A percentile compares a stretch with the other conserved stretches of the same genome.
These are phyloP conservation scores for Beauveria varroae DNA, from an alignment of 2,329 filamentous ascomycete species.

Conservation along the genomic window DNA sequence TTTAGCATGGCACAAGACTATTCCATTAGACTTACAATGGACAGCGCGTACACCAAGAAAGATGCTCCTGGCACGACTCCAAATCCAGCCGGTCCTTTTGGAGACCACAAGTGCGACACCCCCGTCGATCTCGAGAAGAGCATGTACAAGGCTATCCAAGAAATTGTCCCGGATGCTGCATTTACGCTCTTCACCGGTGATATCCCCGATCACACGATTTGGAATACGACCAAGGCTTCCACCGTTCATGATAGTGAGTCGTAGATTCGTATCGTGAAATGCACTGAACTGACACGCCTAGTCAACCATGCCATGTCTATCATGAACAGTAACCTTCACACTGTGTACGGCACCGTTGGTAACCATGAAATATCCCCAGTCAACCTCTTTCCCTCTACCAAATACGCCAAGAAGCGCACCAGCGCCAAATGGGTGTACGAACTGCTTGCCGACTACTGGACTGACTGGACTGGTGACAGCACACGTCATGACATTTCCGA, in stretches of 20 bases:
- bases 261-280: too few relatives aligned
- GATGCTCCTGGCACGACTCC: conserved; percentile 41
- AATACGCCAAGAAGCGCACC: conserved; percentile 21
- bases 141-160: conserved; percentile 44
- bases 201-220: conserved; percentile 45
- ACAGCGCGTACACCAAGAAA: conserved; percentile 35
- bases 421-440: conserved; percentile 47
- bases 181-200: conserved; percentile 56
- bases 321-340: conserved; percentile 34
- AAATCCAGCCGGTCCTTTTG: conserved; percentile 43
- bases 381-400: conserved; percentile 41
- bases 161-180: conserved; percentile 36
- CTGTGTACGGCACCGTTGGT: conserved; percentile 45
- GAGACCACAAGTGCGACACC: conserved; percentile 45
- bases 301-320: conserved; percentile 39
- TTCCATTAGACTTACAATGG: not conserved
- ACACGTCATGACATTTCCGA: conserved; percentile 24
- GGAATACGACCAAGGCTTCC: conserved; percentile 33
- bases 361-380: conserved; percentile 50
- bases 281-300: conserved; percentile 9
- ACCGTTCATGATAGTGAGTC: conserved; percentile 24
- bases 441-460: conserved; percentile 38
- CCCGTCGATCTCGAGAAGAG: conserved; percentile 45
- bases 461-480: conserved; percentile 35
- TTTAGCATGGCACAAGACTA: not conserved